phyloP scores from a whole-genome alignment of 2,329 filamentous ascomycete species.

The Pseudogymnoascus sp. region DNA sequence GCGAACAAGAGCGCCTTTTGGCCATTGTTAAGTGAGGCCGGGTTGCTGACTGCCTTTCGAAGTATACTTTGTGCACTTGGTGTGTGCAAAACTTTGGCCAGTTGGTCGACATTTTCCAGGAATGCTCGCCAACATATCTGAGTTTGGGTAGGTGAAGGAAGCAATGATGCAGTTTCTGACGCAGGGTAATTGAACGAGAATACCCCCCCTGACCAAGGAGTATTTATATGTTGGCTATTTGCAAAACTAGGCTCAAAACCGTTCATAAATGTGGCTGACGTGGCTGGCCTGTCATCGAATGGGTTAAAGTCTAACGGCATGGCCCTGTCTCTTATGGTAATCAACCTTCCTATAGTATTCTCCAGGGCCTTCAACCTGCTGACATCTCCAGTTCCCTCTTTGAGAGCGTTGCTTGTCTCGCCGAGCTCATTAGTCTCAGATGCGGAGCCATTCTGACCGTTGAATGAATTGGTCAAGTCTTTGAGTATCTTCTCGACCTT shows the following conservation, averaged over 20 bases:
- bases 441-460: background rate
- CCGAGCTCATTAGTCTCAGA: background rate
- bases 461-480: background rate
- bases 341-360: background rate
- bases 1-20: slow-evolving; percentile 45
- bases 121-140: slow-evolving; percentile 1
- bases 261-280: background rate
- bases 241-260: background rate
- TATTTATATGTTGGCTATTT: background rate
- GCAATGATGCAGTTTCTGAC: background rate
- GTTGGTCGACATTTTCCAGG: background rate
- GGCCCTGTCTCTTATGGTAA: background rate
- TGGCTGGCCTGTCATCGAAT: background rate
- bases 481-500: background rate
- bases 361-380: background rate
- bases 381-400: background rate
- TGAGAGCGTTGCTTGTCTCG: background rate
- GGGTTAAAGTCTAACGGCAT: background rate
- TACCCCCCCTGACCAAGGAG: background rate
- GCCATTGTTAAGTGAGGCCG: slow-evolving; percentile 53
- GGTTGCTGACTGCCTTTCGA: background rate
- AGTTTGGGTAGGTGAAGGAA: background rate
- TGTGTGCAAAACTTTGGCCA: slow-evolving; percentile 4
- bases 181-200: background rate
- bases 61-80: background rate